Base-by-base conservation (phyloP, 495 filamentous ascomycete species). In the Lasiosphaeria ovina region DNA sequence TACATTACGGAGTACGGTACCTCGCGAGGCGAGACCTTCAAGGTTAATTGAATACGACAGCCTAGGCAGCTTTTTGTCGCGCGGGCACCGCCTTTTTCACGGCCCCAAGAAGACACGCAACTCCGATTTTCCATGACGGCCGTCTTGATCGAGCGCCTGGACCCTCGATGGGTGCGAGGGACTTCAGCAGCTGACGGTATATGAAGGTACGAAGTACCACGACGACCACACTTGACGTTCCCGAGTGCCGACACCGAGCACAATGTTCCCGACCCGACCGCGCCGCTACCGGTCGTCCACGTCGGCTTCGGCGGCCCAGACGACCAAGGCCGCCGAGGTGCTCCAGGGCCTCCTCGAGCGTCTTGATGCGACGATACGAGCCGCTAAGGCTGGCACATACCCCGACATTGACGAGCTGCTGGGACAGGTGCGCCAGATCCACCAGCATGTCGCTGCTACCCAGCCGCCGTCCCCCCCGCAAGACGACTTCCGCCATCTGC, bases 401-500 rank as follows among this genome's bases (percentile, higher is more conserved):
- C 77, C 82, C 8, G 65, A 77, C 8, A 72, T 78, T 35, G 61
- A 74, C 7, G 62, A 66, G 10, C 68, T 83, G 17, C 61, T 77
- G n/a, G 69, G 66, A 35, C 71, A 76, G 33, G 65, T 73, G 35
- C 72, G 76, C 16, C 68, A 74, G 24, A 71, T 85, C 33, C 72
- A 79, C 50, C 76, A 79, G 57, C 75, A 81, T 58, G 61, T 85
- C 6, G 76, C 77, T 48, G 76, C 78, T 12, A 66, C 76, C n/a
- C 64, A 72, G 50, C 71, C 76, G 14, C 71, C 76, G 3, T 75
- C 73, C 34, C 68, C 70, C 10, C 73, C 74, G 9, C 81, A 89
- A 76, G 93, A 97, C 76, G 84, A 87, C 54, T 97, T 98, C 73
- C 88, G 93, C 60, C 85, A 88, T 69, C 79, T 89, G 38, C 78